Percentiles rank a stretch among this genome's conserved stretches.
These are phyloP conservation scores for Gossypioides kirkii DNA, from an alignment of 345 rosid genomes.

Conservation along the genomic window DNA sequence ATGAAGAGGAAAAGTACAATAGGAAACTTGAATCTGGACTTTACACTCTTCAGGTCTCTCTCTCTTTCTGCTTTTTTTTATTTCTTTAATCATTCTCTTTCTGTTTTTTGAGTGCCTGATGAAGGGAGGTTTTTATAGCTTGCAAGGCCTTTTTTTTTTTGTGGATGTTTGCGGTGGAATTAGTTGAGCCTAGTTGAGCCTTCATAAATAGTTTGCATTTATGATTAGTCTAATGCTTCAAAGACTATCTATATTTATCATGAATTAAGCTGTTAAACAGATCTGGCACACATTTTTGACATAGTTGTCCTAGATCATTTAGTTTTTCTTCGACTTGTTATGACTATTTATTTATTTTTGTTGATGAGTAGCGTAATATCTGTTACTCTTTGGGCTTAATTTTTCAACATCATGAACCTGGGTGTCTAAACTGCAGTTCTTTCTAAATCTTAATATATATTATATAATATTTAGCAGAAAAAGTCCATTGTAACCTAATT, in stretches of 20 bases:
- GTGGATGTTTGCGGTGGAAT: background rate
- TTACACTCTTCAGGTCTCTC: slow-evolving; percentile 84
- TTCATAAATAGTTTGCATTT: background rate
- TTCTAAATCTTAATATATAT: no score
- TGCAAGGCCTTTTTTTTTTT: background rate
- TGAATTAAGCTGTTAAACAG: background rate
- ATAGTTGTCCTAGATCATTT: background rate
- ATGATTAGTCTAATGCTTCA: background rate
- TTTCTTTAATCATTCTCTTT: background rate
- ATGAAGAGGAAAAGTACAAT: slow-evolving; percentile 84
- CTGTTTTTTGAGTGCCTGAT: background rate
- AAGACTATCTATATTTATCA: background rate
- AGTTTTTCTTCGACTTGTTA: background rate
- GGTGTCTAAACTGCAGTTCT: background rate
- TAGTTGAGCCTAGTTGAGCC: background rate
- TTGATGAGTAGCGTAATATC: background rate
- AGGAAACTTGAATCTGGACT: slow-evolving; percentile 87
- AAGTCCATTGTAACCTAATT: background rate
- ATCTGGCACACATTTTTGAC: background rate
- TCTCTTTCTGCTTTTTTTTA: background rate
- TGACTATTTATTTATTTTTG: background rate
- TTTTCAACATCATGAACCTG: no score
- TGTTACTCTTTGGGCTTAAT: background rate
- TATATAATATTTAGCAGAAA: no score
- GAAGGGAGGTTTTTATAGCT: background rate